Conservation (phyloP, 1,284 basidiomycete genomes). For the Apiotrichum mycotoxinovorans region DNA sequence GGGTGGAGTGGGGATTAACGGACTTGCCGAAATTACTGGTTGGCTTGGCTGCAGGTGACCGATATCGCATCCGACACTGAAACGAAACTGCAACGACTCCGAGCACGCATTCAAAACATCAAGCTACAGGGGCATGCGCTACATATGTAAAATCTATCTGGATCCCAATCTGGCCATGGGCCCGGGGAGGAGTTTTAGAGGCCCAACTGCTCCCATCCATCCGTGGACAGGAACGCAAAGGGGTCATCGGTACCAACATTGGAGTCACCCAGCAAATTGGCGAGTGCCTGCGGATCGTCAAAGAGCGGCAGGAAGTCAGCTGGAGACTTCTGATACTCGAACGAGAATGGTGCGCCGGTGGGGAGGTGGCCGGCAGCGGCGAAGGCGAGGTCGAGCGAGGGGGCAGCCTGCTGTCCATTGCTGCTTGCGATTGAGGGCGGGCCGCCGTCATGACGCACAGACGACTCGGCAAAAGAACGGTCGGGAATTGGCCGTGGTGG, state of each 20-base stretch:
- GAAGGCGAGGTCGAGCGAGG: conserved; percentile 1
- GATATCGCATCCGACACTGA: background rate
- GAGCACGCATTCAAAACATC: background rate
- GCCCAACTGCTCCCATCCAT: conserved; percentile 17
- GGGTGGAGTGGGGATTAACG: too few species aligned
- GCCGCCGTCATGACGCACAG: background rate
- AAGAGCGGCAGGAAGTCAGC: conserved; percentile 11
- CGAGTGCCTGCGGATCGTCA: conserved; percentile 21
- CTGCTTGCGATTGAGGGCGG: background rate
- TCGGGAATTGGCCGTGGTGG: background rate
- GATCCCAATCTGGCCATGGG: background rate
- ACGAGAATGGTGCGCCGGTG: background rate
- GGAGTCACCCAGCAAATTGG: conserved; percentile 23
- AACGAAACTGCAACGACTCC: too few species aligned
- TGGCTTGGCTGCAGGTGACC: too few species aligned
- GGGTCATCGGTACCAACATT: conserved; percentile 25
- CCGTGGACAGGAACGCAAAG: conserved; percentile 23
- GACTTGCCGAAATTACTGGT: too few species aligned
- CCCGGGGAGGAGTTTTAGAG: background rate
- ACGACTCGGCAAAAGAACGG: background rate
- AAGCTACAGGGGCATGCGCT: background rate
- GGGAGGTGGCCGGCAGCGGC: background rate
- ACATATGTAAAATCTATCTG: background rate
- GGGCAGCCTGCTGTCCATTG: background rate
- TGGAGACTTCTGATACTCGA: conserved; percentile 7